phyloP scores from a whole-genome alignment of 441 rosid species.

The Viola pubescens region DNA sequence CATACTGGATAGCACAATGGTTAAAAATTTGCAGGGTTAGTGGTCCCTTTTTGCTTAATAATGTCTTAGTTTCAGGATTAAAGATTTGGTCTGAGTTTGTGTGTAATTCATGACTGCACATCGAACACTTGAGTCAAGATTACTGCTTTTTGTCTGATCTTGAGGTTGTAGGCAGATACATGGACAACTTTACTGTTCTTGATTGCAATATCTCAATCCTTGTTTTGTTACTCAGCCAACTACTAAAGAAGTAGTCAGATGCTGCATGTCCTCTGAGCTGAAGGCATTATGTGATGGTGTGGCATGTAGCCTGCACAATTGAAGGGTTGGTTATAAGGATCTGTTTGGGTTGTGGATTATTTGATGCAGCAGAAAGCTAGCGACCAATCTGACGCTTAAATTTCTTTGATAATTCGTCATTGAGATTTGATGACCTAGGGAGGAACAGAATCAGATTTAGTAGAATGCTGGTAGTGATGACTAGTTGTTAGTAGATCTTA shows the following conservation, averaged over 20 bases:
- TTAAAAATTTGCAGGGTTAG: neutral
- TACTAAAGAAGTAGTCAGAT: constrained; percentile 9
- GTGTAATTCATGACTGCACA: neutral
- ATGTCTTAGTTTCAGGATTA: constrained; percentile 6
- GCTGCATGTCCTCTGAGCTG: neutral
- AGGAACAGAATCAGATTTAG: neutral
- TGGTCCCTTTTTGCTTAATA: neutral
- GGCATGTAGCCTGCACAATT: neutral
- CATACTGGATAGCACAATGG: neutral
- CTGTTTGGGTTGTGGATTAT: constrained; percentile 11
- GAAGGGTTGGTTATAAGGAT: constrained; percentile 5
- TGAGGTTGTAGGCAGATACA: neutral
- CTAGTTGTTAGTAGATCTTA: constrained; percentile 13
- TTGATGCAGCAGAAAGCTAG: constrained; percentile 3
- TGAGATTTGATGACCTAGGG: constrained; percentile 6
- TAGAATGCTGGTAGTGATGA: constrained; percentile 3
- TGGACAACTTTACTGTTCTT: constrained; percentile 4
- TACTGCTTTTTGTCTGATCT: constrained; percentile 5
- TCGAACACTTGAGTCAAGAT: constrained; percentile 1
- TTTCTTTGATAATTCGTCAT: neutral
- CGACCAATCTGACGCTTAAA: neutral
- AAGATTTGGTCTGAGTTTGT: neutral
- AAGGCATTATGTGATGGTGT: too few species aligned
- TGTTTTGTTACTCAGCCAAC: constrained; percentile 11
- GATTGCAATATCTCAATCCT: constrained; percentile 3